A percentile compares a stretch with the other conserved stretches of the same genome.
Conservation (phyloP, 2,329 filamentous ascomycete genomes). For the Arthrobotrys entomopaga region DNA sequence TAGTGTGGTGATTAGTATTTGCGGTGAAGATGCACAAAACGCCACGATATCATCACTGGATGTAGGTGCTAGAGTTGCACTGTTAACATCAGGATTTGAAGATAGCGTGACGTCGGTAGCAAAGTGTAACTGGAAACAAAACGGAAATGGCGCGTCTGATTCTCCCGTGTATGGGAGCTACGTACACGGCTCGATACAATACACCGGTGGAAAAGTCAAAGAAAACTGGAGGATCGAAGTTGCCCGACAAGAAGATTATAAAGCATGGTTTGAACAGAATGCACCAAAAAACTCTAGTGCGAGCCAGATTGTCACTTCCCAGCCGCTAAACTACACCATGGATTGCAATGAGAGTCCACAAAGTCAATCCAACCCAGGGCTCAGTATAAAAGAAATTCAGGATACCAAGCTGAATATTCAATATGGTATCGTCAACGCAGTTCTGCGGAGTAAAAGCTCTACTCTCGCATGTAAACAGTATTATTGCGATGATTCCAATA, state of each 20-base stretch:
- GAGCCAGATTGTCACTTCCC: not conserved
- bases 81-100: not conserved
- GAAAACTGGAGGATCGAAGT: not conserved
- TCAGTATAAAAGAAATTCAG: not conserved
- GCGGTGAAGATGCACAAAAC: not conserved
- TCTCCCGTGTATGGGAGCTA: not conserved
- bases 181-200: constrained; percentile 1
- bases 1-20: not conserved
- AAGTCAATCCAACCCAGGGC: not conserved
- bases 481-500: constrained; percentile 15
- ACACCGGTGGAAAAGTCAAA: not conserved
- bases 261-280: not conserved
- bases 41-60: not conserved
- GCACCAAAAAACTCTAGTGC: not conserved
- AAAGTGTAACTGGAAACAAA: not conserved
- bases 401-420: not conserved
- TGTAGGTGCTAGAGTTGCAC: not conserved
- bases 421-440: not conserved
- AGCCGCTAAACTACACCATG: not conserved
- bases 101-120: no score
- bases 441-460: not conserved
- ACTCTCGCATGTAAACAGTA: constrained; percentile 2
- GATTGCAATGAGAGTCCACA: not conserved
- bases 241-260: not conserved
- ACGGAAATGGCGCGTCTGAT: not conserved